Evolutionary conservation across 129 eudicot genomes (phyloP).

Genomic region (Solidago caesia): DNA sequence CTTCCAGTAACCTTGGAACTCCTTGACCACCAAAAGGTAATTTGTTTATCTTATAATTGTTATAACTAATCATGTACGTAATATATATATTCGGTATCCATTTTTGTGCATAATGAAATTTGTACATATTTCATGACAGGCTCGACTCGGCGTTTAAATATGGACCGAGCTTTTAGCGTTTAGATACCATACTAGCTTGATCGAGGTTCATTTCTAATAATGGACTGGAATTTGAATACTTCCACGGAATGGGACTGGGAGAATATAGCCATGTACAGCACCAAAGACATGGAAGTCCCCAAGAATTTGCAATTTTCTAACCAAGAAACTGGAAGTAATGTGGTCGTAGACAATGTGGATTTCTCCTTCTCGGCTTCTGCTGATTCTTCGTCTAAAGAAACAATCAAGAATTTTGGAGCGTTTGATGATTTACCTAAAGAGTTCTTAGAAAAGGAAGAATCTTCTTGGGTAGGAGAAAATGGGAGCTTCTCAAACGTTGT

Average conservation of each 20-base stretch:
- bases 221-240: constrained; percentile 51
- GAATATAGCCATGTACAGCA: constrained; percentile 41
- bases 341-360: constrained; percentile 12
- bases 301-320: constrained; percentile 31
- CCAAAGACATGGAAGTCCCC: constrained; percentile 39
- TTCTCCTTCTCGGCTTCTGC: constrained; percentile 35
- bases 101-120: constrained; percentile 7
- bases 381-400: constrained; percentile 32
- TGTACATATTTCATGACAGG: constrained; percentile 24
- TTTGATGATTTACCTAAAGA: constrained; percentile 32
- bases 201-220: constrained; percentile 15
- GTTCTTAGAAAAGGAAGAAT: constrained; percentile 32
- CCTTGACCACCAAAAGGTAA: constrained; percentile 23
- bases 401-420: constrained; percentile 18
- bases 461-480: constrained; percentile 32
- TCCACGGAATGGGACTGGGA: constrained; percentile 55
- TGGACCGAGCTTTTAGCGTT: constrained; percentile 28
- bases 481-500: constrained; percentile 34
- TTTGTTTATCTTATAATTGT: constrained; percentile 21
- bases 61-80: background rate
- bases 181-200: constrained; percentile 22
- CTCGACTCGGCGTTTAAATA: constrained; percentile 17
- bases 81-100: constrained; percentile 1
- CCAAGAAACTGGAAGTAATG: constrained; percentile 31
- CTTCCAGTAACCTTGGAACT: constrained; percentile 31